These are phyloP conservation scores for Xylaria intraflava DNA, from an alignment of 495 filamentous ascomycete genomes.

Conservation along the genomic window DNA sequence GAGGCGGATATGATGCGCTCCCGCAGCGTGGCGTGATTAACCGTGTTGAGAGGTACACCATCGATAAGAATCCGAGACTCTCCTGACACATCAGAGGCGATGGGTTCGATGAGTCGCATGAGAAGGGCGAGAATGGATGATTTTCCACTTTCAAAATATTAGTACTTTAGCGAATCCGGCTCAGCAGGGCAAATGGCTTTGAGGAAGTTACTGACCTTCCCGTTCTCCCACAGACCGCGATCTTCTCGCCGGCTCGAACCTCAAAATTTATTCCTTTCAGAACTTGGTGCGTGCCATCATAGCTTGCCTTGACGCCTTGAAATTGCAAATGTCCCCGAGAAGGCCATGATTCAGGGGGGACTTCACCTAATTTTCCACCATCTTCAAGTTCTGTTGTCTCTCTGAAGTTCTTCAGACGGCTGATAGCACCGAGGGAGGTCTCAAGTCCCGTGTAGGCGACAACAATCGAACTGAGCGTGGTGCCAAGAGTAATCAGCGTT, in stretches of 20 bases:
- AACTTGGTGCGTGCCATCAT: no score
- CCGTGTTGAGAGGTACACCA: conserved; percentile 31
- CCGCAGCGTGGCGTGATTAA: conserved; percentile 17
- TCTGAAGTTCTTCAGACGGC: conserved; percentile 27
- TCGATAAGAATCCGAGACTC: conserved; percentile 38
- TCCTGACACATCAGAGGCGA: no score
- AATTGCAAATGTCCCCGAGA: no score
- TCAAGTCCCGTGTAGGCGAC: conserved; percentile 28
- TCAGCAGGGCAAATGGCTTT: no score
- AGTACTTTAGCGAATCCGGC: no score
- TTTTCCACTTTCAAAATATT: conserved; percentile 41
- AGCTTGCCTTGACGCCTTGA: no score
- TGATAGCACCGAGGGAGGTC: conserved; percentile 35
- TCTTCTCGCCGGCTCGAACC: conserved; percentile 20
- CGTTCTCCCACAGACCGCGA: conserved; percentile 16
- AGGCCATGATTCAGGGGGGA: conserved; percentile 25
- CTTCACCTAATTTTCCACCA: conserved; percentile 31
- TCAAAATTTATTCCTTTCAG: conserved; percentile 23
- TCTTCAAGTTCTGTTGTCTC: conserved; percentile 16
- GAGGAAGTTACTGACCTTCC: no score
- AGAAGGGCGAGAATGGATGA: conserved; percentile 33
- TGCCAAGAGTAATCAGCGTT: conserved; percentile 26
- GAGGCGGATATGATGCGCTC: conserved; percentile 37
- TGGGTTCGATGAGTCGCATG: conserved; percentile 30
- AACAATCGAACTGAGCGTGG: conserved; percentile 19